Conservation (phyloP, 2,329 filamentous ascomycete species). For the Cladobotryum mycophilum region DNA sequence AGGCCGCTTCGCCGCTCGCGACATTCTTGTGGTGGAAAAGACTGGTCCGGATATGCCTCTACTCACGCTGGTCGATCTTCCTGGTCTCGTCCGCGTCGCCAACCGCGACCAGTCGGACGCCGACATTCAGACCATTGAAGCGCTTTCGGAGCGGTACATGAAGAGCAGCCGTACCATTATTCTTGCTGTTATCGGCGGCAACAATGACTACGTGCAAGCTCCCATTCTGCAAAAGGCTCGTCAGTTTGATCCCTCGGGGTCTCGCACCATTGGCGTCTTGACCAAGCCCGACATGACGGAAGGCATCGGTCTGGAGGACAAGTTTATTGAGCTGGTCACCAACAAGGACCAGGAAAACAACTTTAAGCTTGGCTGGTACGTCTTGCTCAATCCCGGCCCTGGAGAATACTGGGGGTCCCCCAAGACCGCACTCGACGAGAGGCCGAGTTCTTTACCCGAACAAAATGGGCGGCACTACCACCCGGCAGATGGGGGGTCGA, state of each 20-base stretch:
- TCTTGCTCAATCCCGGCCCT: conserved; percentile 43
- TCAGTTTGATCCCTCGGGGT: conserved; percentile 43
- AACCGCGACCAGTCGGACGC: conserved; percentile 46
- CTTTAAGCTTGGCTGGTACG: conserved; percentile 47
- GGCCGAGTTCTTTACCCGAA: conserved; percentile 42
- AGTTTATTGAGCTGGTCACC: conserved; percentile 47
- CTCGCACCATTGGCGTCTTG: conserved; percentile 45
- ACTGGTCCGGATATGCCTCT: conserved; percentile 53
- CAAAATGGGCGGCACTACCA: conserved; percentile 43
- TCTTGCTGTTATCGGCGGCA: conserved; percentile 49
- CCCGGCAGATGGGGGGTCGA: conserved; percentile 41
- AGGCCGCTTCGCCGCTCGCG: conserved; percentile 44
- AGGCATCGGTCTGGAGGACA: conserved; percentile 46
- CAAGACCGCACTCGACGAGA: conserved; percentile 38
- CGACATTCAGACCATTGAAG: conserved; percentile 47
- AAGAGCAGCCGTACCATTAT: conserved; percentile 50
- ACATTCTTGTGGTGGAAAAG: conserved; percentile 54
- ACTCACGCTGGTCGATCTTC: conserved; percentile 56
- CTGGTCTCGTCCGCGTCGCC: conserved; percentile 49
- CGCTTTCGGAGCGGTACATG: conserved; percentile 49
- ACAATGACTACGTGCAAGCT: conserved; percentile 49
- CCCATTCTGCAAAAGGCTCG: conserved; percentile 46
- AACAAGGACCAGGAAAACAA: conserved; percentile 45
- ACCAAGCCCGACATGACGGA: conserved; percentile 50
- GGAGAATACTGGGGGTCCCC: conserved; percentile 38